Conservation (phyloP, 768 basidiomycete genomes). For the Chalciporus sphaerocephalus region DNA sequence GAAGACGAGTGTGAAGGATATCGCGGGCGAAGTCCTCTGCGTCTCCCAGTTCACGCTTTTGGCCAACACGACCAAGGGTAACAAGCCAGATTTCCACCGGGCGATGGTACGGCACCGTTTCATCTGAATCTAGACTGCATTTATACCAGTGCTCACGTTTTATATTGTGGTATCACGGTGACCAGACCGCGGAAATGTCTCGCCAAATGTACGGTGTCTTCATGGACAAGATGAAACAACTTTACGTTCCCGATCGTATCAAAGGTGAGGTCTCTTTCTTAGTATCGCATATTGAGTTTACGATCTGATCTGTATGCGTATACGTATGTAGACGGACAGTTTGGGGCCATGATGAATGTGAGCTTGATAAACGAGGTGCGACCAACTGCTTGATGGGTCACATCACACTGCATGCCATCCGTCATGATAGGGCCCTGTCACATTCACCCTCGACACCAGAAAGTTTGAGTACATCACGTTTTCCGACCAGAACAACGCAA, state of each 20-base stretch:
- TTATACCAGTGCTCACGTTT: not conserved
- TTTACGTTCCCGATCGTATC: slow-evolving; percentile 73
- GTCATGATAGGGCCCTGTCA: slow-evolving; percentile 67
- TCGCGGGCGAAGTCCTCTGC: slow-evolving; percentile 87
- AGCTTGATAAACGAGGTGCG: slow-evolving; percentile 80
- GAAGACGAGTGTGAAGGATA: slow-evolving; percentile 84
- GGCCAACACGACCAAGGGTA: slow-evolving; percentile 83
- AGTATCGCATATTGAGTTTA: not conserved
- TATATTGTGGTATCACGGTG: not conserved
- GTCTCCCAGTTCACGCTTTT: slow-evolving; percentile 93
- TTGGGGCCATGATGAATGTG: slow-evolving; percentile 97
- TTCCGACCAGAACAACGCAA: slow-evolving; percentile 8
- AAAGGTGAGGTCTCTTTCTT: slow-evolving; percentile 48
- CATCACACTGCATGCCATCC: not conserved
- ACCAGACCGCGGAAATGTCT: slow-evolving; percentile 65
- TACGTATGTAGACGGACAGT: slow-evolving; percentile 66
- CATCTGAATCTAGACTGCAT: not conserved
- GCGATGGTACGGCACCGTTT: slow-evolving; percentile 66
- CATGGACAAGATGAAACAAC: slow-evolving; percentile 57
- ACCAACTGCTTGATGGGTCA: not conserved
- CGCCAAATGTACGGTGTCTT: slow-evolving; percentile 69
- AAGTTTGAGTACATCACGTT: slow-evolving; percentile 63
- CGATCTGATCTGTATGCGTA: not conserved
- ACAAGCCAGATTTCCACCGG: slow-evolving; percentile 87
- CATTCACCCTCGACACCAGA: slow-evolving; percentile 78